phyloP scores from a whole-genome alignment of 2,329 filamentous ascomycete genomes.

The Colletotrichum sp. region DNA sequence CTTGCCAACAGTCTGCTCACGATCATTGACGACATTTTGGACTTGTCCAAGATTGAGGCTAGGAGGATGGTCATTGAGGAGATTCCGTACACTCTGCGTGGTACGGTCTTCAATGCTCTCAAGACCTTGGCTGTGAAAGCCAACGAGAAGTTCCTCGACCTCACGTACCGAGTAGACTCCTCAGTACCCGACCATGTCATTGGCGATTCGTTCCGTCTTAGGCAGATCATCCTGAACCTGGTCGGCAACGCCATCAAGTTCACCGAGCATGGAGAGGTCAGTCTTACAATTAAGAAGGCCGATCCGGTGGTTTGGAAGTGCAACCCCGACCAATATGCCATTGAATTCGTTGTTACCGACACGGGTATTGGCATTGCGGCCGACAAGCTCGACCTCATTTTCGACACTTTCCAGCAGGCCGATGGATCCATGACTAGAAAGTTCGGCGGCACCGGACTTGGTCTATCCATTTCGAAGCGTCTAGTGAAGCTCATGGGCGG shows the following conservation, averaged over 20 bases:
- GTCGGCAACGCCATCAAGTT: conserved; percentile 99
- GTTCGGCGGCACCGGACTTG: conserved; percentile 93
- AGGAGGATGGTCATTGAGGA: conserved; percentile 98
- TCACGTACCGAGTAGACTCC: conserved; percentile 92
- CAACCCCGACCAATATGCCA: conserved; percentile 80
- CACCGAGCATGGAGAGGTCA: conserved; percentile 95
- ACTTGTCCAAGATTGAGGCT: conserved; percentile 85
- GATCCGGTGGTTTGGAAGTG: conserved; percentile 69
- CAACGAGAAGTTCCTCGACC: conserved; percentile 91
- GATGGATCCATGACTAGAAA: conserved; percentile 96
- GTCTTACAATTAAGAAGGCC: conserved; percentile 81
- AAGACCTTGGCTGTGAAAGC: conserved; percentile 98
- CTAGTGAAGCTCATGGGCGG: conserved; percentile 96
- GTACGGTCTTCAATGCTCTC: conserved; percentile 95
- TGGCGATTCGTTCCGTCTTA: conserved; percentile 93
- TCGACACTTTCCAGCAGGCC: conserved; percentile 98
- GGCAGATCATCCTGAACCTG: conserved; percentile 96
- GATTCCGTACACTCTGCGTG: conserved; percentile 92
- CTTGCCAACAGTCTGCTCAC: conserved; percentile 94
- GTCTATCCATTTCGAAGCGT: conserved; percentile 92
- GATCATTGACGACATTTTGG: conserved; percentile 87
- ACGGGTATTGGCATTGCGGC: conserved; percentile 96
- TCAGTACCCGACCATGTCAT: conserved; percentile 94
- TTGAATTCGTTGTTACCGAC: conserved; percentile 94
- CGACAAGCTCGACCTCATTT: conserved; percentile 95